phyloP scores from a whole-genome alignment of 2,329 filamentous ascomycete species.

The Cladosporium sp. region DNA sequence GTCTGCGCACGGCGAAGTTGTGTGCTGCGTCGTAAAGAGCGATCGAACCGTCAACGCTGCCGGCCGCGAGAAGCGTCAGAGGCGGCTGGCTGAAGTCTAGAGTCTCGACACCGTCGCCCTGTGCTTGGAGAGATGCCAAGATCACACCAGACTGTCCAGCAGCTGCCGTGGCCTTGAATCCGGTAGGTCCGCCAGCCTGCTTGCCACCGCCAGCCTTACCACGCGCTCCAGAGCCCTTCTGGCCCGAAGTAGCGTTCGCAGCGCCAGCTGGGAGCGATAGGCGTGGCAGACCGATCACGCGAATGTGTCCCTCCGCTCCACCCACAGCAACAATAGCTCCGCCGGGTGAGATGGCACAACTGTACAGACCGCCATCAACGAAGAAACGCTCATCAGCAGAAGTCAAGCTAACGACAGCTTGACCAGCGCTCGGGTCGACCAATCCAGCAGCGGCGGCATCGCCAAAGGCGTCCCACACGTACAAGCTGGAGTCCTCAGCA shows the following conservation, averaged over 20 bases:
- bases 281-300: slow-evolving; percentile 77
- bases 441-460: slow-evolving; percentile 64
- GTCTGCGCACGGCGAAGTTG: slow-evolving; percentile 78
- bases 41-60: slow-evolving; percentile 65
- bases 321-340: slow-evolving; percentile 79
- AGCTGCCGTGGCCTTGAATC: slow-evolving; percentile 35
- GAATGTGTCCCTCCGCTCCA: slow-evolving; percentile 80
- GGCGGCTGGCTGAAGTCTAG: slow-evolving; percentile 60
- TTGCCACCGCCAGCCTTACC: slow-evolving; percentile 46
- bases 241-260: slow-evolving; percentile 32
- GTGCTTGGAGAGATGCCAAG: slow-evolving; percentile 76
- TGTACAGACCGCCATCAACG: slow-evolving; percentile 87
- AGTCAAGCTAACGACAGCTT: slow-evolving; percentile 72
- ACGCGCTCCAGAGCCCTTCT: slow-evolving; percentile 44
- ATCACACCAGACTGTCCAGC: slow-evolving; percentile 64
- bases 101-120: slow-evolving; percentile 76
- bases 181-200: slow-evolving; percentile 37
- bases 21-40: slow-evolving; percentile 82
- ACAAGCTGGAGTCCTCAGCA: slow-evolving; percentile 80
- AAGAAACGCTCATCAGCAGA: slow-evolving; percentile 82
- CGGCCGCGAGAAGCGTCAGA: slow-evolving; percentile 57
- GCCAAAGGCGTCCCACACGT: slow-evolving; percentile 90
- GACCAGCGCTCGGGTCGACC: slow-evolving; percentile 46
- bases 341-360: slow-evolving; percentile 74
- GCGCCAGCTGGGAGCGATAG: slow-evolving; percentile 32